These are phyloP conservation scores for Jackrogersella minutella DNA, from an alignment of 495 filamentous ascomycete genomes.

Conservation along the genomic window DNA sequence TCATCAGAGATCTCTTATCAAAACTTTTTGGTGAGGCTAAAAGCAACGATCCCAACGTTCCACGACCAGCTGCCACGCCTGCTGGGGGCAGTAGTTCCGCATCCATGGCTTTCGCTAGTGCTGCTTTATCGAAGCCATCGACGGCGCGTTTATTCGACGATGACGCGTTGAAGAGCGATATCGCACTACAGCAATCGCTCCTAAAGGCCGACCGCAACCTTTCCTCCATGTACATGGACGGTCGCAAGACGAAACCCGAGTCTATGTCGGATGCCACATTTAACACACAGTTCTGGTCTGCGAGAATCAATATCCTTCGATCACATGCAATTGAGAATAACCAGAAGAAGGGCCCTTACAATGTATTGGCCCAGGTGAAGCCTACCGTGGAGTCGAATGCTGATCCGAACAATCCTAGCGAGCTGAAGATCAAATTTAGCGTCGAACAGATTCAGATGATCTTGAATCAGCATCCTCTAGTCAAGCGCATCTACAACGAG, in stretches of 20 bases:
- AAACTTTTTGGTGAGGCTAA: conserved; percentile 75
- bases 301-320: conserved; percentile 80
- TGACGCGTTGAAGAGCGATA: conserved; percentile 71
- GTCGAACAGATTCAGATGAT: conserved; percentile 94
- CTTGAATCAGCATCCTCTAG: conserved; percentile 89
- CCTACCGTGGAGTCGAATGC: conserved; percentile 71
- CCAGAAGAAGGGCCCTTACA: conserved; percentile 87
- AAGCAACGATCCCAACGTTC: conserved; percentile 56
- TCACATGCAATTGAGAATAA: conserved; percentile 88
- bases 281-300: conserved; percentile 91
- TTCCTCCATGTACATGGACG: conserved; percentile 81
- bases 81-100: conserved; percentile 56
- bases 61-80: conserved; percentile 50
- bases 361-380: conserved; percentile 90
- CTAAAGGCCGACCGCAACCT: conserved; percentile 77
- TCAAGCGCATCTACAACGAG: conserved; percentile 91
- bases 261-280: conserved; percentile 79
- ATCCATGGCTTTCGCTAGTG: conserved; percentile 58
- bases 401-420: conserved; percentile 54
- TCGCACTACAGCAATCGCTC: conserved; percentile 83
- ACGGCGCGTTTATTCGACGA: conserved; percentile 78
- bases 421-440: conserved; percentile 81
- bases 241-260: conserved; percentile 78
- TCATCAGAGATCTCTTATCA: conserved; percentile 83
- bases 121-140: conserved; percentile 54